These are phyloP conservation scores for Caulochytrium protostelioides DNA, from an alignment of 371 early-diverging fungal genomes.

Conservation along the genomic window DNA sequence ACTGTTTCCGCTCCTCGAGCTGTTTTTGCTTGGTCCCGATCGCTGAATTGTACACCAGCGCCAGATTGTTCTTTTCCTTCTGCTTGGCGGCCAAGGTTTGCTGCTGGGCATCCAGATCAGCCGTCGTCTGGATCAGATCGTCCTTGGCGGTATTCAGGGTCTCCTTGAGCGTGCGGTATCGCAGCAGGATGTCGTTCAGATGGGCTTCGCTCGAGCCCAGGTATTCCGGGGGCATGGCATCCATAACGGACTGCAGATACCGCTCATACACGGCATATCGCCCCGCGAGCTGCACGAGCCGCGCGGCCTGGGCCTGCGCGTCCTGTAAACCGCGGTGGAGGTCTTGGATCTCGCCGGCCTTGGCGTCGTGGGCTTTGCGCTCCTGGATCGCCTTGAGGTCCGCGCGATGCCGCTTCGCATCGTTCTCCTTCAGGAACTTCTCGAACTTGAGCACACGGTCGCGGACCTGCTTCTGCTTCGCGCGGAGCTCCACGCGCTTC, in stretches of 20 bases:
- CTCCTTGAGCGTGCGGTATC: conserved; percentile 27
- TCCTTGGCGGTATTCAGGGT: too few relatives aligned
- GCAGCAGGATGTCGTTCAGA: conserved; percentile 31
- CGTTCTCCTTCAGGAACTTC: conserved; percentile 34
- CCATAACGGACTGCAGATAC: conserved; percentile 27
- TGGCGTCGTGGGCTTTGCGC: conserved; percentile 21
- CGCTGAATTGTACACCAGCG: conserved; percentile 27
- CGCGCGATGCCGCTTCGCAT: conserved; percentile 32
- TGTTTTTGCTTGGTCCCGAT: conserved; percentile 27
- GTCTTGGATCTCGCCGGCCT: conserved; percentile 7
- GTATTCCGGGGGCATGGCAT: conserved; percentile 26
- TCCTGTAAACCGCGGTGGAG: neutral
- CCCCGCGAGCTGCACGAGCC: conserved; percentile 7
- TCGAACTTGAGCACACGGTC: conserved; percentile 35
- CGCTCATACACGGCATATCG: conserved; percentile 21
- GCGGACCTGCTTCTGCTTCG: conserved; percentile 33
- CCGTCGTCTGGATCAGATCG: conserved; percentile 20
- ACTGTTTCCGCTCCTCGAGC: conserved; percentile 21
- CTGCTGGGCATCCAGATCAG: conserved; percentile 20
- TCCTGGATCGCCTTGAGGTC: conserved; percentile 24
- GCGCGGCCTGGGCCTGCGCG: conserved; percentile 1
- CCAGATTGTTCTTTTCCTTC: conserved; percentile 26
- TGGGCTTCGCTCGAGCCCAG: conserved; percentile 32
- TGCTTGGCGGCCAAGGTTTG: conserved; percentile 5
- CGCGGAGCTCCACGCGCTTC: conserved; percentile 28